Conservation (phyloP, 1,284 basidiomycete species). For the Leccinum brunneo-olivaceum region DNA sequence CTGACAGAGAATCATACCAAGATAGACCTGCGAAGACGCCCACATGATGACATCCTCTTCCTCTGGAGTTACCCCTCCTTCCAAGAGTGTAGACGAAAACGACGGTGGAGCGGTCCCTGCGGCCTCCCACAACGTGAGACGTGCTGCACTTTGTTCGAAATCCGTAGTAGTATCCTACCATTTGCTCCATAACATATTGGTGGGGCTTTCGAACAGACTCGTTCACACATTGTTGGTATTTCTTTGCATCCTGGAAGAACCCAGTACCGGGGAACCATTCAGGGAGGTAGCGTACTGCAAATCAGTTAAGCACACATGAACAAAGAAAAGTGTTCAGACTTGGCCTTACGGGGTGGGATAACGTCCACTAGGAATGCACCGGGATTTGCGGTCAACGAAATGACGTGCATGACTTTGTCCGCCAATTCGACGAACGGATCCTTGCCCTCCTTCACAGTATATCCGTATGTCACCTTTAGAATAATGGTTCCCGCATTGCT, state of each 20-base stretch:
- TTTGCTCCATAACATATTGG: constrained; percentile 34
- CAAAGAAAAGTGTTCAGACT: no score
- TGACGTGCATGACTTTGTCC: constrained; percentile 13
- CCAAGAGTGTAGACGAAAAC: constrained; percentile 27
- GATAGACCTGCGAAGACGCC: no score
- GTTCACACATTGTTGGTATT: constrained; percentile 29
- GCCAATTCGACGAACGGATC: constrained; percentile 28
- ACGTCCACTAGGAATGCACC: constrained; percentile 28
- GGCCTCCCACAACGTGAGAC: constrained; percentile 25
- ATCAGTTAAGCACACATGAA: neutral
- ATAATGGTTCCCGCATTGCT: constrained; percentile 14
- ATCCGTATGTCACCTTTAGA: constrained; percentile 22
- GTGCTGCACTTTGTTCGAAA: neutral
- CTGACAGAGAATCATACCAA: no score
- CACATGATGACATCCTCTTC: constrained; percentile 15
- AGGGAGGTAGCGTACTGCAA: constrained; percentile 37
- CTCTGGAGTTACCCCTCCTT: constrained; percentile 14
- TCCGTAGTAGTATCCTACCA: constrained; percentile 26
- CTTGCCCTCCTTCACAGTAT: constrained; percentile 16
- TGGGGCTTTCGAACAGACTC: constrained; percentile 34
- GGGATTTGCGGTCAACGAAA: constrained; percentile 13
- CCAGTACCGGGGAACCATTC: constrained; percentile 45
- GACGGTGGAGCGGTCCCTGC: constrained; percentile 34
- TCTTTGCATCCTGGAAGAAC: constrained; percentile 37
- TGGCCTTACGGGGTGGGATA: constrained; percentile 24